A percentile compares a stretch with the other conserved stretches of the same genome.
These are phyloP conservation scores for Lippia alba DNA, from an alignment of 305 asterid species.

Conservation along the genomic window DNA sequence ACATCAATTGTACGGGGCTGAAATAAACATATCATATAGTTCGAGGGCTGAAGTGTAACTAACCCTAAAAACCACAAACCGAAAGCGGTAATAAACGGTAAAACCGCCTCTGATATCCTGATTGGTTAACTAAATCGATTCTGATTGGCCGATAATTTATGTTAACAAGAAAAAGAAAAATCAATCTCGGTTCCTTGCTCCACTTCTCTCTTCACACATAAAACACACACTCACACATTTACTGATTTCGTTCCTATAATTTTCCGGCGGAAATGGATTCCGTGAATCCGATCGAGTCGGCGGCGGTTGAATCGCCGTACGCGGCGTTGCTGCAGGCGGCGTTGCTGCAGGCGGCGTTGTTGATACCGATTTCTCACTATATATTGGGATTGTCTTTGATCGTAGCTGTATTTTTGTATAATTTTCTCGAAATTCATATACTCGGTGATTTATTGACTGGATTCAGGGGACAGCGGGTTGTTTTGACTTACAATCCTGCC, in stretches of 20 bases:
- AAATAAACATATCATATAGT: too few relatives aligned
- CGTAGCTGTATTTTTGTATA: slow-evolving; percentile 42
- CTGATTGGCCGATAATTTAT: too few relatives aligned
- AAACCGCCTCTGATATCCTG: too few relatives aligned
- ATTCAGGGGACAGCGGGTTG: slow-evolving; percentile 59
- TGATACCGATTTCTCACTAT: slow-evolving; percentile 61
- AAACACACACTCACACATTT: neutral
- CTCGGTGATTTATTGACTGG: slow-evolving; percentile 56
- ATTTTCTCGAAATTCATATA: slow-evolving; percentile 59
- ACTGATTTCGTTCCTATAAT: neutral
- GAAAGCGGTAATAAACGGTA: too few relatives aligned
- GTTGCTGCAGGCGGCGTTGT: slow-evolving; percentile 46
- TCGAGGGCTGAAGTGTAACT: too few relatives aligned
- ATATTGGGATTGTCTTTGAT: slow-evolving; percentile 34
- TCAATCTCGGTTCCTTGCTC: neutral
- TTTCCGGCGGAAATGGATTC: slow-evolving; percentile 35
- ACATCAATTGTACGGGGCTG: too few relatives aligned
- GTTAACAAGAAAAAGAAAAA: neutral
- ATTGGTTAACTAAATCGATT: too few relatives aligned
- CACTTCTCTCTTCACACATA: neutral
- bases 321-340: slow-evolving; percentile 42
- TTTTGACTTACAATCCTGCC: slow-evolving; percentile 45
- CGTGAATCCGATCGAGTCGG: slow-evolving; percentile 18
- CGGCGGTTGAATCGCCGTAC: slow-evolving; percentile 48
- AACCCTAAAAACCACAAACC: too few relatives aligned